Percentiles rank a stretch among this genome's conserved stretches.
phyloP scores from a whole-genome alignment of 176 grass and related monocot species.

The Raddia guianensis region DNA sequence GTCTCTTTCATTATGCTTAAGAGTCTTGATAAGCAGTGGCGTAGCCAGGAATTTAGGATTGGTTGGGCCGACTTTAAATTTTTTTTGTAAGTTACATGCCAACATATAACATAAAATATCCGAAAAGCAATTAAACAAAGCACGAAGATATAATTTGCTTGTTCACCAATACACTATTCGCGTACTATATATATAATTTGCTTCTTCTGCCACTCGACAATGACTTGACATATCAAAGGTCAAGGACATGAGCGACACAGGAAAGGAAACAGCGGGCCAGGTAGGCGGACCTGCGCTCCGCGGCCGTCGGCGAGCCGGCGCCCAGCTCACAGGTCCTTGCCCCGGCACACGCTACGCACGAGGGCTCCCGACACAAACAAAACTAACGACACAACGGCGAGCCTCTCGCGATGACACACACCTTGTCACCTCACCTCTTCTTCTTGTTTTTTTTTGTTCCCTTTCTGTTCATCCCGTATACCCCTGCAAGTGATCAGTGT shows the following conservation, averaged over 20 bases:
- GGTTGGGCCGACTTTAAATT: too few relatives aligned
- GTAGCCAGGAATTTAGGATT: too few relatives aligned
- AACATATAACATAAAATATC: too few relatives aligned
- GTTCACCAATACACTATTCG: conserved; percentile 25
- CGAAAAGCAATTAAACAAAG: too few relatives aligned
- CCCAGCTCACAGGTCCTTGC: background rate
- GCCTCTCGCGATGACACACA: background rate
- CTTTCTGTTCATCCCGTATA: background rate
- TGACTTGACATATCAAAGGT: conserved; percentile 37
- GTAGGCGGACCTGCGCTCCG: conserved; percentile 32
- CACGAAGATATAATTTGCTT: too few relatives aligned
- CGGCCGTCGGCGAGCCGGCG: conserved; percentile 23
- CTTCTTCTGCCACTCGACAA: conserved; percentile 48
- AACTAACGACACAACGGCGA: conserved; percentile 10
- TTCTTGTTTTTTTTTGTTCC: too few relatives aligned
- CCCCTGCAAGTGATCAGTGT: background rate
- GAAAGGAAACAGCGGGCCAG: background rate
- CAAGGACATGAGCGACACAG: conserved; percentile 36
- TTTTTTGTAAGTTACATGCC: too few relatives aligned
- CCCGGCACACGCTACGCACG: background rate
- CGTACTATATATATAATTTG: conserved; percentile 34
- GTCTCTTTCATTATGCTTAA: conserved; percentile 2
- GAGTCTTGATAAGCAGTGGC: background rate
- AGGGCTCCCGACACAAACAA: background rate
- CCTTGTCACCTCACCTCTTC: background rate